Percentiles rank a stretch among this genome's conserved stretches.
Conservation (phyloP, 2,329 filamentous ascomycete species). For the Aspergillus chevalieri region DNA sequence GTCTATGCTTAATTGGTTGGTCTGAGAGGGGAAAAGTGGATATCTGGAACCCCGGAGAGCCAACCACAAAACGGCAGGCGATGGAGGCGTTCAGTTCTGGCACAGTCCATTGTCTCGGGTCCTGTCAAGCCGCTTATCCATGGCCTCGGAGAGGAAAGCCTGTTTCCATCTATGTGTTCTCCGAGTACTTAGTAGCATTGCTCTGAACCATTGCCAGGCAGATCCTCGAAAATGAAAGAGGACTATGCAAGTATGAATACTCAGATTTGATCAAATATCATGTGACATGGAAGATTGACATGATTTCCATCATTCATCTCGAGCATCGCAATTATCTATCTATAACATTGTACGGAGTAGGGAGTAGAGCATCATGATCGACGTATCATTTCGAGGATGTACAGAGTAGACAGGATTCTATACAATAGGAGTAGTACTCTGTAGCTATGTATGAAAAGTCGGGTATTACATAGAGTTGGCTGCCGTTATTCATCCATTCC, state of each 20-base stretch:
- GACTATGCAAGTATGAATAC: neutral
- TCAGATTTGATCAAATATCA: neutral
- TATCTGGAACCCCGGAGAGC: neutral
- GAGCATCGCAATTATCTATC: neutral
- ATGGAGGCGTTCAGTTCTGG: neutral
- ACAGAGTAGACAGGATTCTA: no score
- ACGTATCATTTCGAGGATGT: no score
- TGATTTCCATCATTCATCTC: neutral
- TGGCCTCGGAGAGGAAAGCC: neutral
- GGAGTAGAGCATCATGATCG: neutral
- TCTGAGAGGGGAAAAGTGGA: neutral
- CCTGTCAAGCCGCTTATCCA: slow-evolving; percentile 12
- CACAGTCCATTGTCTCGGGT: slow-evolving; percentile 18
- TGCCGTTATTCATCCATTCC: no score
- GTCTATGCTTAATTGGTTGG: neutral
- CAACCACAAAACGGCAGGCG: neutral
- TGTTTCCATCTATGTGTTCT: no score
- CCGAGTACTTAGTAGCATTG: no score
- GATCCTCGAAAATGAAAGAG: neutral
- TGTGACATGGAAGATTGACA: neutral
- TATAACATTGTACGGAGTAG: neutral
- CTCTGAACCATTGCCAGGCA: neutral
- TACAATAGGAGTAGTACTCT: no score
- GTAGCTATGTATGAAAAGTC: no score
- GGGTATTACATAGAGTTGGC: no score